Evolutionary conservation across 345 rosid genomes (phyloP), one percentile per base, ranked within the genome.

Genomic region (Odontarrhena argentea): DNA sequence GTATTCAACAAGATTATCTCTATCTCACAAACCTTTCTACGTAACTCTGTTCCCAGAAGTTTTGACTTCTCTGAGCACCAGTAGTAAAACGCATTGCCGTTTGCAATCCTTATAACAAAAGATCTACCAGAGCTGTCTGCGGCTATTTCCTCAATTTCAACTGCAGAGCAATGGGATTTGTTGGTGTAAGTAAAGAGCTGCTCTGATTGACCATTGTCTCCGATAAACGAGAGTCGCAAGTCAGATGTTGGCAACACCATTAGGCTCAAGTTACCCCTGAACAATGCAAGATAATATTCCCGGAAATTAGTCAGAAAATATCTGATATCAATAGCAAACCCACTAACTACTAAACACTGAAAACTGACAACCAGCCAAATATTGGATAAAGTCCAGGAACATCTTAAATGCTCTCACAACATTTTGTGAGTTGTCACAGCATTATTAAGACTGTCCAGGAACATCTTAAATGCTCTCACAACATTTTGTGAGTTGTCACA

Each of bases 51-150:
- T 72, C 96, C 97, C 66, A 91, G 61, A 73, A 87, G 96, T 76
- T 83, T 87, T 28, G 88, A 87, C 78, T 85, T 95, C 85, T 95
- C 99, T 0, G 97, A 85, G 80, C 96, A 91, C 99, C 99, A 95
- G 44, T 81, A 94, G 82, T 84, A 87, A 62, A 79, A 83, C 24
- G 47, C 77, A 65, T 74, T 78, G 15, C 77, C 86, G 66, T 89
- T 86, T 44, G 82, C 80, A 18, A 71, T 51, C 68, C 78, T 87
- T 76, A 91, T 67, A 60, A 57, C 74, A 67, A 95, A 91, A 43
- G 99, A 88, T 79, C 99, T 79, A 46, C 96, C 96, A 67, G 99
- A 86, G 77, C 66, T 62, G 78, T 95, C 99, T 25, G 79, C 83
- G 7, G 65, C 61, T 43, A 95, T 87, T 75, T 85, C 91, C 63